phyloP scores from a whole-genome alignment of 768 basidiomycete species.

The Kwoniella sp. region DNA sequence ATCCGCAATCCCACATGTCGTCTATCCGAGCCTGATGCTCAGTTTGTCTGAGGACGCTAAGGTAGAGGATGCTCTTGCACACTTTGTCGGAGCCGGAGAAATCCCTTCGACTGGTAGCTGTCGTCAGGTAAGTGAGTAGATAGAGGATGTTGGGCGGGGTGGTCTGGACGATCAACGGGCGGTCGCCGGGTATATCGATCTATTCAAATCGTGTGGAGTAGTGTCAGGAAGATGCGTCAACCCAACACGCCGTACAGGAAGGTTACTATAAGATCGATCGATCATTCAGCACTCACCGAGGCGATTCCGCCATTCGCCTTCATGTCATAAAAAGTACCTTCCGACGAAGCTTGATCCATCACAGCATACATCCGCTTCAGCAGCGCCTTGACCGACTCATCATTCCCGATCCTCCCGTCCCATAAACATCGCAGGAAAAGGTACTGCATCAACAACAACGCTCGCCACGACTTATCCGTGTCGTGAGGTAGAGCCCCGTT shows the following conservation, averaged over 20 bases:
- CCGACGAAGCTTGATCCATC: constrained; percentile 31
- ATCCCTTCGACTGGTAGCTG: constrained; percentile 35
- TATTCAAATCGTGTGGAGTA: background rate
- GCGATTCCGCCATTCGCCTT: constrained; percentile 28
- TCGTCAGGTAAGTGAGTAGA: constrained; percentile 37
- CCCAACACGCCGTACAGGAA: no score
- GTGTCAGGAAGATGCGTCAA: no score
- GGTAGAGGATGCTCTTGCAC: constrained; percentile 35
- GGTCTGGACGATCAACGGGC: constrained; percentile 25
- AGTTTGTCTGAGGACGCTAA: constrained; percentile 23
- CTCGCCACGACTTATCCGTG: constrained; percentile 13
- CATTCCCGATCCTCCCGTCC: constrained; percentile 40
- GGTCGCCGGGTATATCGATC: constrained; percentile 11
- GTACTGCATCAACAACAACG: constrained; percentile 24
- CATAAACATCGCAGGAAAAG: constrained; percentile 31
- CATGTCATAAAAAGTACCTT: constrained; percentile 17
- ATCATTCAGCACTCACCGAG: constrained; percentile 21
- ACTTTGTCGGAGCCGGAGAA: constrained; percentile 23
- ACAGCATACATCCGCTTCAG: constrained; percentile 29
- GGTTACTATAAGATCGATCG: no score
- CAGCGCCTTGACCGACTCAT: constrained; percentile 20
- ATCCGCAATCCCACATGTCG: constrained; percentile 47
- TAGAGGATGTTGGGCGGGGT: constrained; percentile 43
- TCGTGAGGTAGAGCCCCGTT: background rate
- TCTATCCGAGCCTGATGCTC: constrained; percentile 28